Conservation (phyloP, 139 green algal species). For the Nannochloris sp. region DNA sequence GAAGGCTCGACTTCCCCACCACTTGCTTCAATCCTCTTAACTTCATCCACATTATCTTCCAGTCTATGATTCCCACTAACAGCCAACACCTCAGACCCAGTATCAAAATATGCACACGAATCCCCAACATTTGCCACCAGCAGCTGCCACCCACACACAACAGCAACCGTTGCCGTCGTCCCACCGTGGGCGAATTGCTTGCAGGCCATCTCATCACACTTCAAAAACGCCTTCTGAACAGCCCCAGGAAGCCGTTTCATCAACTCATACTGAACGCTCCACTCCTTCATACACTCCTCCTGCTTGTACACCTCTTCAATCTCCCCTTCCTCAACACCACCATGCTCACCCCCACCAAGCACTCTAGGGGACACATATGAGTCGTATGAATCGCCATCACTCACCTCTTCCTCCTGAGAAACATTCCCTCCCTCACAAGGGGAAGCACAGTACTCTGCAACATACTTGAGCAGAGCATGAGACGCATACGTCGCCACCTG, state of each 20-base stretch:
- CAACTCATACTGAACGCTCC: conserved; percentile 18
- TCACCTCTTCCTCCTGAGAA: conserved; percentile 17
- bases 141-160: conserved; percentile 47
- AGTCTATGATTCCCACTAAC: conserved; percentile 60
- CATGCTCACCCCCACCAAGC: too few species aligned
- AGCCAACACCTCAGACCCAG: conserved; percentile 55
- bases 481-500: conserved; percentile 36
- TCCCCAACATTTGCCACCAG: conserved; percentile 57
- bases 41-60: conserved; percentile 58
- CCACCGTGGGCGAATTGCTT: conserved; percentile 30
- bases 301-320: background rate
- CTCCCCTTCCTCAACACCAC: background rate
- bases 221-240: conserved; percentile 15
- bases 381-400: background rate
- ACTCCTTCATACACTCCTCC: conserved; percentile 7
- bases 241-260: conserved; percentile 6
- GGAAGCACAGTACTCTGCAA: background rate
- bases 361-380: background rate
- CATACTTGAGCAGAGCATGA: conserved; percentile 42
- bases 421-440: conserved; percentile 18
- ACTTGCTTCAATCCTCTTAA: conserved; percentile 38
- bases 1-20: conserved; percentile 41
- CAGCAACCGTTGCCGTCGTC: conserved; percentile 71
- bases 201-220: conserved; percentile 8
- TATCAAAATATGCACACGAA: conserved; percentile 51